Percentiles rank a stretch among this genome's conserved stretches.
Conservation (phyloP, 148 eudicot genomes). For the Vaccinium corymbosum region DNA sequence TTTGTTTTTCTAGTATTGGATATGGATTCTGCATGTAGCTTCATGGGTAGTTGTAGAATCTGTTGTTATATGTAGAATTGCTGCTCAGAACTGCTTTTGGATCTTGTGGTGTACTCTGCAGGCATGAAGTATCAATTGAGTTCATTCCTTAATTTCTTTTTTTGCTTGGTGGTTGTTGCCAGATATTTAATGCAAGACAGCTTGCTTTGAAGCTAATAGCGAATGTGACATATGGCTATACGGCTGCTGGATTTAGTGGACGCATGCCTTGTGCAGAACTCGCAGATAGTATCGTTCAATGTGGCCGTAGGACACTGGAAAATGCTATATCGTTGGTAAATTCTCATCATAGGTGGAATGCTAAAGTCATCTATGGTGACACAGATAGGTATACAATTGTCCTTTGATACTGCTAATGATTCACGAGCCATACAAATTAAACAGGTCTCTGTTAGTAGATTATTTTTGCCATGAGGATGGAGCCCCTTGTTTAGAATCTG, state of each 20-base stretch:
- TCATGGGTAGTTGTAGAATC: neutral
- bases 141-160: neutral
- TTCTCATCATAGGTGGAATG: slow-evolving; percentile 71
- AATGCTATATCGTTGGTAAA: slow-evolving; percentile 77
- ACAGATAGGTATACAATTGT: slow-evolving; percentile 71
- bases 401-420: neutral
- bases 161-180: slow-evolving; percentile 10
- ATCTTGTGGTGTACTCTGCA: neutral
- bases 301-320: slow-evolving; percentile 95
- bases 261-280: slow-evolving; percentile 99
- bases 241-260: slow-evolving; percentile 99
- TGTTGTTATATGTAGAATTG: neutral
- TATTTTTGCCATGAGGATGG: neutral
- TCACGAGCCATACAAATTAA: neutral
- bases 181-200: slow-evolving; percentile 89
- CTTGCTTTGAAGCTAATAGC: slow-evolving; percentile 94
- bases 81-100: neutral
- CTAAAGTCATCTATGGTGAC: slow-evolving; percentile 91
- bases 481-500: neutral
- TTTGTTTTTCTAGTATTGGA: neutral
- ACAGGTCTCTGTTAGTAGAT: neutral
- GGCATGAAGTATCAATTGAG: neutral
- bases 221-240: slow-evolving; percentile 94
- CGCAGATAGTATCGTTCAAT: slow-evolving; percentile 97
- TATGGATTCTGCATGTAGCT: neutral